Base-by-base conservation (phyloP, 176 grass and related monocot species). In the Phyllostachys edulis region DNA sequence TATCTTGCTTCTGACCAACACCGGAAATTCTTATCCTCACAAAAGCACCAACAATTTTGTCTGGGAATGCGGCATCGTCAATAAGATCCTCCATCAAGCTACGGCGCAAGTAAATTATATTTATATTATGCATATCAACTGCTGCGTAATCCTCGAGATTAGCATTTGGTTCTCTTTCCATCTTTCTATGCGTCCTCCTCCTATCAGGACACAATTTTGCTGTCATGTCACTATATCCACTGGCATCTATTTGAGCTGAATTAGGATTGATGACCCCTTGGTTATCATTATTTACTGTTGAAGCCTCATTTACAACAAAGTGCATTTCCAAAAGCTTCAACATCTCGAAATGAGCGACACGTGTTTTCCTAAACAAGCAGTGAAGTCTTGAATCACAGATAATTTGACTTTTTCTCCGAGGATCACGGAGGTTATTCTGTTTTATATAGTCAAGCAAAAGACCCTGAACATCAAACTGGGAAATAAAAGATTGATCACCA, bases 311-410 rank as follows among this genome's bases (percentile, higher is more conserved):
- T 13, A 77, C 83, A 78, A 72, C 86, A 88, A 92, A 99, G 70
- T 99, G 97, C 68, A 82, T 86, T 71, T 99, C 97, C 82, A 99
- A 85, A 89, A 99, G 91, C 81, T 91, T 94, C 77, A 99, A 81
- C 97, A 99, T 99, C 81, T 99, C 97, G 67, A 99, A 99, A 80
- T 99, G 97, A 60, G 90, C 97, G 80, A 99, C 97, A 73, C 88
- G 91, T 54, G 81, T 60, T 89, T 99, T 96, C 40, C 86, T 88
- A 79, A 99, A 99, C 77, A 99, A 91, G 55, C 87, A 45, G 12
- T 82, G 83, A 70, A 99, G 93, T 68, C 91, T 92, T 39, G 87
- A 10, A 63, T 99, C 97, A 88, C 97, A 99, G 72, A 99, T 77
- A 65, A 99, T 96, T 83, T 99, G 97, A 80, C 97, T 96, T 88